Base-by-base conservation (phyloP, 441 rosid species). In the Daphne laureola region DNA sequence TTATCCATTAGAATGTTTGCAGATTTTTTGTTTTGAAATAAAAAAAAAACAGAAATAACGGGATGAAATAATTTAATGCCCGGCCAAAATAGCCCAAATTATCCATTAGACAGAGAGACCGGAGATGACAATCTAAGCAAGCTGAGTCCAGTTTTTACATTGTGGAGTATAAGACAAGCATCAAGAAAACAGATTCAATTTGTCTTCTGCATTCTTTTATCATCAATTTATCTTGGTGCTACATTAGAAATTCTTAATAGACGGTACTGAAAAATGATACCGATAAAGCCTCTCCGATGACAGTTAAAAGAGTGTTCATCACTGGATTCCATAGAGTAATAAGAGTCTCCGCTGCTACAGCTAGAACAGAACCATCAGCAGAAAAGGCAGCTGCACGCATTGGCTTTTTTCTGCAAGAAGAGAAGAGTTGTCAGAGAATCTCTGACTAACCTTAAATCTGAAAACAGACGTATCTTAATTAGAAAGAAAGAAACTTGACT, bases 371-470 rank as follows among this genome's bases (percentile, higher is more conserved):
- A 73, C 99, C 99, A 72, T 94, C 99, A 1, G 79, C 68, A 65
- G 99, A 94, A 77, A 94, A 94, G 40, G 94, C 66, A 62, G 95
- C 98, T 59, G 98, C 96, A 14, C 94, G 87, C 95, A 87, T 79
- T 21, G 91, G 90, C 73, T 67, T 87, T 68, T 78, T 94, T 61
- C 99, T 94, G 80, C 65, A 68, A 70, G 45, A 38, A 45, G 41
- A 65, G 42, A 55, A 16, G 57, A 62, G 35, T 12, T 45, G 48
- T 64, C 49, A 27, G 46, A 41, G 59, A 42, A 9, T 18, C 1
- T 5, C 6, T 31, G 36, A 31, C 8, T 31, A 8, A 31, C 9
- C 36, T 5, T 31, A 5, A 2, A 31, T 31, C 36, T 31, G 1
- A 31, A 31, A 31, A 31, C 36, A 5, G 1, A 31, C 4, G 36